Evolutionary conservation across 2,329 filamentous ascomycete species (phyloP).

Genomic region (Fusarium sp.): DNA sequence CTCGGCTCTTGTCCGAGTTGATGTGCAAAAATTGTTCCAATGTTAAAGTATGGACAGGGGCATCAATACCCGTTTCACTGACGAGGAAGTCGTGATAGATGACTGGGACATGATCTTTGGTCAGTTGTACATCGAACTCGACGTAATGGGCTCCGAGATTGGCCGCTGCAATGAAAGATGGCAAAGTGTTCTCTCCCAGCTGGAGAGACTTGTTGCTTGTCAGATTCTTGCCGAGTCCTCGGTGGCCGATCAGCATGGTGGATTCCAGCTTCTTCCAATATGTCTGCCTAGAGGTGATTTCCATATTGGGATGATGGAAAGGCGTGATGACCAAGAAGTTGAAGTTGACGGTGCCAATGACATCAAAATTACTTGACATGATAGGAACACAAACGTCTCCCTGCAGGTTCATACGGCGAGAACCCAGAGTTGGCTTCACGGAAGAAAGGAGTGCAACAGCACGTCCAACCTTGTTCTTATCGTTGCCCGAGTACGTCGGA

Average conservation of each 20-base stretch:
- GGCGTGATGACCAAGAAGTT: conserved; percentile 96
- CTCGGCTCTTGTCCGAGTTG: conserved; percentile 64
- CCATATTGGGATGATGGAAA: conserved; percentile 94
- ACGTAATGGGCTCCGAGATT: conserved; percentile 86
- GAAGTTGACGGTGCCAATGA: conserved; percentile 96
- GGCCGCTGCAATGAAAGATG: conserved; percentile 94
- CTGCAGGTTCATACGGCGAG: conserved; percentile 89
- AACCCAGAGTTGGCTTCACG: conserved; percentile 83
- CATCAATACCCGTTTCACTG: conserved; percentile 96
- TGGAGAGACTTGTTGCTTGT: conserved; percentile 87
- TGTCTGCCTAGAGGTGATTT: conserved; percentile 87
- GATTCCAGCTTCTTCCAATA: conserved; percentile 95
- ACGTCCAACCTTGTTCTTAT: conserved; percentile 89
- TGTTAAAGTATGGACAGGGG: conserved; percentile 93
- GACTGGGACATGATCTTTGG: conserved; percentile 98
- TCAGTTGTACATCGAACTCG: conserved; percentile 91
- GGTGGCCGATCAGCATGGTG: conserved; percentile 81
- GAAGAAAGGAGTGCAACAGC: conserved; percentile 89
- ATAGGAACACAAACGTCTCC: conserved; percentile 94
- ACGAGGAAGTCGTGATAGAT: conserved; percentile 99
- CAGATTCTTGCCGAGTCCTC: conserved; percentile 90
- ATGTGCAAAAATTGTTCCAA: conserved; percentile 96
- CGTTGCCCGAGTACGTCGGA: conserved; percentile 90
- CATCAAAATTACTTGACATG: conserved; percentile 83
- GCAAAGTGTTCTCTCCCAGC: conserved; percentile 94